These are phyloP conservation scores for Trichoderma oligosporum DNA, from an alignment of 2,329 filamentous ascomycete genomes.

Conservation along the genomic window DNA sequence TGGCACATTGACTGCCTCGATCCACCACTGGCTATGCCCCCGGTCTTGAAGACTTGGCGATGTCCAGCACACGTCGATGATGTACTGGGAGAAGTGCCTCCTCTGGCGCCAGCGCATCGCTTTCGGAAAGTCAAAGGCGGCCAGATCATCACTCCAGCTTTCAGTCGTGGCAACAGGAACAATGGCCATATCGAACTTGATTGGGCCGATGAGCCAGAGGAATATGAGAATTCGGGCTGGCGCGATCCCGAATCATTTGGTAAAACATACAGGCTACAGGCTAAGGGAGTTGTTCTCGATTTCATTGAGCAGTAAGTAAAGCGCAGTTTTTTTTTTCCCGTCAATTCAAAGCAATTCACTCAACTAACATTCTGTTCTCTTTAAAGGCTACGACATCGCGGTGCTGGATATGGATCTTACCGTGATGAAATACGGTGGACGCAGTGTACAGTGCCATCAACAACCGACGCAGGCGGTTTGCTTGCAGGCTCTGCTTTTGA, in stretches of 20 bases:
- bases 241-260: slow-evolving; percentile 59
- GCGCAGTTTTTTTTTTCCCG: background rate
- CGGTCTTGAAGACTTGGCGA: slow-evolving; percentile 73
- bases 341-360: background rate
- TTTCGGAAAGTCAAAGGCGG: slow-evolving; percentile 58
- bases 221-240: slow-evolving; percentile 54
- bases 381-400: slow-evolving; percentile 36
- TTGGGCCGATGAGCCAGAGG: slow-evolving; percentile 54
- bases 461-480: slow-evolving; percentile 23
- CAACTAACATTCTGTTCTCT: slow-evolving; percentile 9
- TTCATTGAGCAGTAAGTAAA: slow-evolving; percentile 62
- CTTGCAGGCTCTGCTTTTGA: slow-evolving; percentile 37
- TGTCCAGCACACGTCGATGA: slow-evolving; percentile 86
- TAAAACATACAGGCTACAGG: slow-evolving; percentile 60
- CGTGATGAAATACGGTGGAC: slow-evolving; percentile 32
- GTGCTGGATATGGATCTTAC: slow-evolving; percentile 37
- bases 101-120: slow-evolving; percentile 57
- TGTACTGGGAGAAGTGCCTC: slow-evolving; percentile 58
- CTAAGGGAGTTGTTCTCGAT: slow-evolving; percentile 63
- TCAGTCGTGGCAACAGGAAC: slow-evolving; percentile 63
- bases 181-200: slow-evolving; percentile 70
- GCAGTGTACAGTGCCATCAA: slow-evolving; percentile 27
- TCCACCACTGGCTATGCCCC: slow-evolving; percentile 75
- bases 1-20: slow-evolving; percentile 95
- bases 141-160: slow-evolving; percentile 48